Conservation (phyloP, 768 basidiomycete species). For the Dacryopinax primogenitus region DNA sequence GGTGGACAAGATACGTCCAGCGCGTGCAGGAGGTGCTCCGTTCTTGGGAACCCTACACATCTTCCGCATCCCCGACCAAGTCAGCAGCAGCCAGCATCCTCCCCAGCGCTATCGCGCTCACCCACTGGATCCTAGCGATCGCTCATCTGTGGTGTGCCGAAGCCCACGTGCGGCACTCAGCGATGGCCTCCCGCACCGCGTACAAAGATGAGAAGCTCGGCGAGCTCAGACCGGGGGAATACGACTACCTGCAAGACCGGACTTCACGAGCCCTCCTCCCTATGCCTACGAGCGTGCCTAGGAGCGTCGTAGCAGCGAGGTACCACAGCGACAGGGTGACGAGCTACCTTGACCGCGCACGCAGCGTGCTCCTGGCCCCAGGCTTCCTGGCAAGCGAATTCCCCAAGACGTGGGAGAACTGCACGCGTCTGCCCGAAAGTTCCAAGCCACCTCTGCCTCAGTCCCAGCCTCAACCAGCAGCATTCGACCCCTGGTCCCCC, state of each 20-base stretch:
- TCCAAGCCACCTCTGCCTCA: background rate
- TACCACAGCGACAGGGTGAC: background rate
- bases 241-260: constrained; percentile 1
- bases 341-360: background rate
- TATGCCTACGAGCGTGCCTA: background rate
- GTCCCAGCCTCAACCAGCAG: background rate
- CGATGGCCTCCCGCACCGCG: background rate
- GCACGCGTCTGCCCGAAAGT: background rate
- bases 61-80: background rate
- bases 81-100: background rate
- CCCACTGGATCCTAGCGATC: constrained; percentile 6
- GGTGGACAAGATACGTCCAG: background rate
- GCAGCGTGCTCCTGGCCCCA: background rate
- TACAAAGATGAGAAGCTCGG: background rate
- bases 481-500: background rate
- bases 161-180: background rate
- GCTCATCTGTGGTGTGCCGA: constrained; percentile 1
- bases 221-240: background rate
- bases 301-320: background rate
- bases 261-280: background rate
- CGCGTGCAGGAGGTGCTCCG: background rate
- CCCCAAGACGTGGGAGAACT: background rate
- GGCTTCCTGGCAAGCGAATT: background rate
- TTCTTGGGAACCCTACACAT: background rate
- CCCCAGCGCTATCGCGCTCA: background rate